Percentiles rank a stretch among this genome's conserved stretches.
These are phyloP conservation scores for Rubia yunnanensis DNA, from an alignment of 257 asterid species.

Conservation along the genomic window DNA sequence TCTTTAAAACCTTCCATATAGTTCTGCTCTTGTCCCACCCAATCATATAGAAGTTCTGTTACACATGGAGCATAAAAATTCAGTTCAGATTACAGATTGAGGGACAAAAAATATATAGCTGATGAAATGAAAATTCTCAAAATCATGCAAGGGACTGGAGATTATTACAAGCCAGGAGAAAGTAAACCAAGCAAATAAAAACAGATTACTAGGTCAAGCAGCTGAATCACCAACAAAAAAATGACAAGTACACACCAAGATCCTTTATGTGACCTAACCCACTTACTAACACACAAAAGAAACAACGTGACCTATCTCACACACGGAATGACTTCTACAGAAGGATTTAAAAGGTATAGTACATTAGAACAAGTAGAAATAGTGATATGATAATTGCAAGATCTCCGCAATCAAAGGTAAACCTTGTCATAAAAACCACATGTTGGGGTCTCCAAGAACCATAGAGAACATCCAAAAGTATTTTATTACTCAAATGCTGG, in stretches of 20 bases:
- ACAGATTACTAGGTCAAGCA: neutral
- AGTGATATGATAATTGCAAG: neutral
- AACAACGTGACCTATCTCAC: neutral
- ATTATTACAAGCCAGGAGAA: neutral
- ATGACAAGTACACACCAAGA: neutral
- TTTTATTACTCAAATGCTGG: too few relatives aligned
- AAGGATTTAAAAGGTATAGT: too few relatives aligned
- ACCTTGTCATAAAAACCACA: neutral
- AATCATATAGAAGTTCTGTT: slow-evolving; percentile 77
- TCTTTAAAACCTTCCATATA: slow-evolving; percentile 75
- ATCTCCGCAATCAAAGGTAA: neutral
- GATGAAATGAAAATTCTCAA: too few relatives aligned
- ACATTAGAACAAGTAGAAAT: too few relatives aligned
- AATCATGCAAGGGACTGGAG: neutral
- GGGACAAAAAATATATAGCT: neutral
- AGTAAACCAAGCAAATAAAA: neutral
- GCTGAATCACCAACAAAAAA: too few relatives aligned
- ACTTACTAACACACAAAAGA: neutral
- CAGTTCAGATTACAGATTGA: neutral
- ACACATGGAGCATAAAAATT: slow-evolving; percentile 2
- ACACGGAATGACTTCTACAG: too few relatives aligned
- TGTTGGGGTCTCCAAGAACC: neutral
- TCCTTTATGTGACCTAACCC: neutral
- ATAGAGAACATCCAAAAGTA: neutral
- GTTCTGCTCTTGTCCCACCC: slow-evolving; percentile 72